phyloP scores from a whole-genome alignment of 768 basidiomycete genomes.

The Dioszegia aurantiaca region DNA sequence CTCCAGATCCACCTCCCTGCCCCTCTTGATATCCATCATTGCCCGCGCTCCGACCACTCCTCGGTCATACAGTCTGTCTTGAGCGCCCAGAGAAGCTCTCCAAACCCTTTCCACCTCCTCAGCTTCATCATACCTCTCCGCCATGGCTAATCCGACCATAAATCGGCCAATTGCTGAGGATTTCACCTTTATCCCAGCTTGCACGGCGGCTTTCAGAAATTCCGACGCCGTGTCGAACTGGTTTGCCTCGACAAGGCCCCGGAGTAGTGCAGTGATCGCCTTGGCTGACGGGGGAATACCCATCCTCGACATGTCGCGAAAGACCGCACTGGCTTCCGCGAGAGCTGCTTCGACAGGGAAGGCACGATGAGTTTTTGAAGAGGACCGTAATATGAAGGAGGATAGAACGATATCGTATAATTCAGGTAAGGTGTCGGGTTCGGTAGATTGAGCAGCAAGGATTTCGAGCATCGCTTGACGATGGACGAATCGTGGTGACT shows the following conservation, averaged over 20 bases:
- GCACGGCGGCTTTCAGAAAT: constrained; percentile 12
- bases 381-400: not conserved
- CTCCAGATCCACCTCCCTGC: constrained; percentile 26
- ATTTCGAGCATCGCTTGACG: constrained; percentile 4
- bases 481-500: not conserved
- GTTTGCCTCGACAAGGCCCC: constrained; percentile 17
- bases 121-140: constrained; percentile 19
- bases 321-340: constrained; percentile 20
- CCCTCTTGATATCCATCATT: constrained; percentile 27
- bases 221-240: constrained; percentile 20
- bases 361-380: not conserved
- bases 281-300: constrained; percentile 16
- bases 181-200: constrained; percentile 14
- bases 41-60: constrained; percentile 32
- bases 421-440: not conserved
- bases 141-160: constrained; percentile 22
- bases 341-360: constrained; percentile 4
- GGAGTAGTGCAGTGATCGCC: constrained; percentile 20
- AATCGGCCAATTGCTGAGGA: constrained; percentile 30
- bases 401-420: constrained; percentile 7
- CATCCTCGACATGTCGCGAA: constrained; percentile 28
- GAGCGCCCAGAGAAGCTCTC: not conserved
- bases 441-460: not conserved
- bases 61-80: constrained; percentile 17
- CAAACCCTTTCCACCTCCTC: constrained; percentile 25